Base-by-base conservation (phyloP, 331 rosid genomes). In the Prunus yedoensis region DNA sequence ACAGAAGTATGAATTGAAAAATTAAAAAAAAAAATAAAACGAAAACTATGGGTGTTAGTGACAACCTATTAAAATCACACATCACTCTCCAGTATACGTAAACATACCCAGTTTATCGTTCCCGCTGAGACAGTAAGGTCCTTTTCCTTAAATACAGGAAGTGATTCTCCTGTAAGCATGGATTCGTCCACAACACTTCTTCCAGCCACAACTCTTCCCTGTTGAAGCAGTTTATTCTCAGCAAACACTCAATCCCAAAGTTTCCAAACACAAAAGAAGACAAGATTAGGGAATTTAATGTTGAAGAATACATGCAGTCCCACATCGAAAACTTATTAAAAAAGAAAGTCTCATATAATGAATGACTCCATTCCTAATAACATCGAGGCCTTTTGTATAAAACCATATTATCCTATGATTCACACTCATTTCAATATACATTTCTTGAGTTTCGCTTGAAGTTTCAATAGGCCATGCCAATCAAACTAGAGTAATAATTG, bases 111-210 rank as follows among this genome's bases (percentile, higher is more conserved):
- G 72, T 95, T 95, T 86, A 92, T 84, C 70, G 97, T 90, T 77
- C 97, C 97, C 8, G 97, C 96, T 52, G 97, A 95, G 81, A 95
- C 97, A 12, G 88, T 79, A 75, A 89, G 85, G 80, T 93, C 97
- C 79, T 84, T 79, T 78, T 95, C 99, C 88, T 95, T 95, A 80
- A 89, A 92, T 56, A 95, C 96, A 71, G 97, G 99, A 75, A 92
- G 97, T 65, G 97, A 95, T 84, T 95, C 99, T 77, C 99, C 99
- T 21, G 97, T 92, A 73, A 95, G 99, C 99, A 95, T 92, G 80
- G 99, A 90, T 85, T 95, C 99, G 35, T 95, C 99, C 79, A 92
- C 99, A 75, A 95, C 92, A 65, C 99, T 92, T 89, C 97, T 89
- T 83, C 99, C 99, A 8, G 96, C 92, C 79, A 88, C 68, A 68